Conservation (phyloP, 75 land plant species). For the Sequoia sempervirens region DNA sequence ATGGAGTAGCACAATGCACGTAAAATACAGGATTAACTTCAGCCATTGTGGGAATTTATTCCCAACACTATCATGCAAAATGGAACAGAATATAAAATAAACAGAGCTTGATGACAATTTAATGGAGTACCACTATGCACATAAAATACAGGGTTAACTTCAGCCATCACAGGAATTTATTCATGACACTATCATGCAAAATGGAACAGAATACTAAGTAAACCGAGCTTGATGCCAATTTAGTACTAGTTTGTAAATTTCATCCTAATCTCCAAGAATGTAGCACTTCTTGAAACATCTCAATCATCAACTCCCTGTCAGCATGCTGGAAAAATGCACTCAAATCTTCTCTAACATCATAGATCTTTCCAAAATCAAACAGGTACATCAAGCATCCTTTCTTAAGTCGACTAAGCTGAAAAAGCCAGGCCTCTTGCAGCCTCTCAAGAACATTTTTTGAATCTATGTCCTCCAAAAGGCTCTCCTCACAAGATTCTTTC, state of each 20-base stretch:
- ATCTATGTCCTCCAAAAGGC: constrained; percentile 76
- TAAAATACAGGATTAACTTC: background rate
- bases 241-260: background rate
- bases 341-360: constrained; percentile 64
- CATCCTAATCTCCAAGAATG: constrained; percentile 49
- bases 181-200: background rate
- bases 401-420: constrained; percentile 66
- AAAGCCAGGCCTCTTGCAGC: constrained; percentile 76
- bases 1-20: background rate
- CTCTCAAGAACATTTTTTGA: constrained; percentile 75
- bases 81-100: background rate
- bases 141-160: background rate
- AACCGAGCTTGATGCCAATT: background rate
- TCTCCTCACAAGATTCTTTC: constrained; percentile 81
- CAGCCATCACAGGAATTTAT: background rate
- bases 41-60: background rate
- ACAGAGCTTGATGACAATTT: background rate
- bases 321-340: constrained; percentile 53
- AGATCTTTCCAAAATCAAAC: constrained; percentile 79
- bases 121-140: background rate
- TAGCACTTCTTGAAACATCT: constrained; percentile 79
- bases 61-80: background rate
- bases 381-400: constrained; percentile 68
- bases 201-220: background rate
- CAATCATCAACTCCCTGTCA: constrained; percentile 70